Conservation (phyloP, 768 basidiomycete genomes). For the Chalciporus piperatus region DNA sequence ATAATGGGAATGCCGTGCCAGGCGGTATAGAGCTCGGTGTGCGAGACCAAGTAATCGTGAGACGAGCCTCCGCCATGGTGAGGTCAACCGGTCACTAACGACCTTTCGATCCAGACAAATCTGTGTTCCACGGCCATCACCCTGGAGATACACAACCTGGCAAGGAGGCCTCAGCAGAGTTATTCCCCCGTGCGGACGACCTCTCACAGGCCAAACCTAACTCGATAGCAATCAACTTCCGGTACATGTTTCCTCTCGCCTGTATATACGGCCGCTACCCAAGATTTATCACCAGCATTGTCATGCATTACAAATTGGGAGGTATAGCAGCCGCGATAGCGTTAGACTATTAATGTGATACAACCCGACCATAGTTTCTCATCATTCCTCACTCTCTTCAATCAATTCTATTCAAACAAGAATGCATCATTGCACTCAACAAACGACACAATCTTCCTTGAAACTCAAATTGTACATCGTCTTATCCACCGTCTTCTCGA, state of each 20-base stretch:
- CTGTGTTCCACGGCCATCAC: constrained; percentile 37
- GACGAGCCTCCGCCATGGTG: constrained; percentile 43
- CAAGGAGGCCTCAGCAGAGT: constrained; percentile 6
- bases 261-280: background rate
- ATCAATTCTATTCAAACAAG: too few relatives aligned
- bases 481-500: constrained; percentile 94
- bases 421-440: constrained; percentile 26
- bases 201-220: constrained; percentile 38
- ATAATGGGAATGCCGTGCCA: constrained; percentile 37
- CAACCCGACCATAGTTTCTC: too few relatives aligned
- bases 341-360: too few relatives aligned
- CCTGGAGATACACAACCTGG: constrained; percentile 9
- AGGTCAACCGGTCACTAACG: constrained; percentile 40
- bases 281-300: background rate
- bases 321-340: constrained; percentile 54
- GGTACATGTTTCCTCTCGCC: constrained; percentile 41
- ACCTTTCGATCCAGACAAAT: constrained; percentile 63
- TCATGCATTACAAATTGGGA: constrained; percentile 57
- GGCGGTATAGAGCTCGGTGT: constrained; percentile 29
- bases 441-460: constrained; percentile 81
- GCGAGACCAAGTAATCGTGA: constrained; percentile 37
- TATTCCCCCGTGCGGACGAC: constrained; percentile 13
- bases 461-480: constrained; percentile 93
- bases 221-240: constrained; percentile 79
- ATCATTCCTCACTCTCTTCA: too few relatives aligned